Evolutionary conservation across 768 basidiomycete genomes (phyloP), one percentile per base, ranked within the genome.

Genomic region (Mycena albidolilacea): DNA sequence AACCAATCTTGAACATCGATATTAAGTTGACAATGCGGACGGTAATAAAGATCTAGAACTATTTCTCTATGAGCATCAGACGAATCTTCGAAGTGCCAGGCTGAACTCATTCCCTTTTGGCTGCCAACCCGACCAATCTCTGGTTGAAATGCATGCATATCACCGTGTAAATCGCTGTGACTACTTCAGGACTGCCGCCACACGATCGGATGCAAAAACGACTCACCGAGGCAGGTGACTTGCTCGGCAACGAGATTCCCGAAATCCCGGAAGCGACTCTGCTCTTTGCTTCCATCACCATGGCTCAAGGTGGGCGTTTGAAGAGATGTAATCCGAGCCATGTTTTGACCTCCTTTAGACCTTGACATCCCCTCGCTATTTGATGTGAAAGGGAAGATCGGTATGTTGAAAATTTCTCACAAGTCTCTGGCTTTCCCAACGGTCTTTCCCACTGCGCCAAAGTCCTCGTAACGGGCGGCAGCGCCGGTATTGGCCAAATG

Each of bases 401-500:
- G 92, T 92, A 71, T 39, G 85, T 78, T 17, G 5, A 17, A 10
- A 12, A 46, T 7, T 38, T 37, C 35, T 8, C 11, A 38, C 17
- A 3, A 48, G 43, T 69, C 55, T 43, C 41, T 39, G 30, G 50
- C 60, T 15, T n/a, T 43, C 35, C 38, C 62, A n/a, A 59, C 3
- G 2, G 30, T 30, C 30, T 30, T 30, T 30, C 30, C 30, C 30
- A 30, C 30, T 30, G 52, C 44, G 37, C 55, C 39, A 39, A 67
- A 93, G 93, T 92, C 62, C 89, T 95, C 58, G 89, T 95, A 21
- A 96, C 94, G 1, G 95, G 95, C 3, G 95, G 95, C 23, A 90
- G 93, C 60, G 92, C 92, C 50, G 95, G 95, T 1, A 89, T 97
- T 57, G 95, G 95, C 9, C 91, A 89, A 78, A 92, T 95, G 89